phyloP scores from a whole-genome alignment of 1,284 basidiomycete species.

The Golubevia sp. region DNA sequence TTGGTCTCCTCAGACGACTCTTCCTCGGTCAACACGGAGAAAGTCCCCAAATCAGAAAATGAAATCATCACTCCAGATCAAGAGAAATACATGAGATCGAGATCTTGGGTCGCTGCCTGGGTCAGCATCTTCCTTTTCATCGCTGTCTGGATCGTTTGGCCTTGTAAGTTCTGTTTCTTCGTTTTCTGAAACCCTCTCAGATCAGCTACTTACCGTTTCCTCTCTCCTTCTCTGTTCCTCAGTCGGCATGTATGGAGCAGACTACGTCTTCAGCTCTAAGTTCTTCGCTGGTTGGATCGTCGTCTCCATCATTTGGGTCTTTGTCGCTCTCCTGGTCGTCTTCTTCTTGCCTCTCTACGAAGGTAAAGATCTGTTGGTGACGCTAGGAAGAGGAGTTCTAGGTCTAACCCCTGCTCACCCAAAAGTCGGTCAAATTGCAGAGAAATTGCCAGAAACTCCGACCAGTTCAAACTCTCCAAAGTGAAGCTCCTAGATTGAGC shows the following conservation, averaged over 20 bases:
- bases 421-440: background rate
- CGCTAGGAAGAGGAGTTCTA: conserved; percentile 8
- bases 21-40: conserved; percentile 1
- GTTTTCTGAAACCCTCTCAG: background rate
- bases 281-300: conserved; percentile 26
- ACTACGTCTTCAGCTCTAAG: conserved; percentile 15
- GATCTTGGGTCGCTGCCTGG: background rate
- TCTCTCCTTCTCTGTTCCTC: background rate
- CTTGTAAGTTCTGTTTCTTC: conserved; percentile 2
- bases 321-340: conserved; percentile 25
- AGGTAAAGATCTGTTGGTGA: conserved; percentile 10
- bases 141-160: conserved; percentile 17
- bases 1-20: conserved; percentile 29
- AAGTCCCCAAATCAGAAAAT: conserved; percentile 1
- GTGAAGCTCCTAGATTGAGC: too few species aligned
- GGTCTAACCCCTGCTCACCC: background rate
- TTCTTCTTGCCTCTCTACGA: conserved; percentile 24
- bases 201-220: background rate
- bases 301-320: conserved; percentile 23
- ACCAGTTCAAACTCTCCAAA: too few species aligned
- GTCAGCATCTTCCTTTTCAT: background rate
- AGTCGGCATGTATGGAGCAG: conserved; percentile 16
- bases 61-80: conserved; percentile 1
- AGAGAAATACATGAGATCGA: background rate
- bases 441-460: background rate